A percentile compares a stretch with the other conserved stretches of the same genome.
These are phyloP conservation scores for Parietaria judaica DNA, from an alignment of 306 rosid species.

Conservation along the genomic window DNA sequence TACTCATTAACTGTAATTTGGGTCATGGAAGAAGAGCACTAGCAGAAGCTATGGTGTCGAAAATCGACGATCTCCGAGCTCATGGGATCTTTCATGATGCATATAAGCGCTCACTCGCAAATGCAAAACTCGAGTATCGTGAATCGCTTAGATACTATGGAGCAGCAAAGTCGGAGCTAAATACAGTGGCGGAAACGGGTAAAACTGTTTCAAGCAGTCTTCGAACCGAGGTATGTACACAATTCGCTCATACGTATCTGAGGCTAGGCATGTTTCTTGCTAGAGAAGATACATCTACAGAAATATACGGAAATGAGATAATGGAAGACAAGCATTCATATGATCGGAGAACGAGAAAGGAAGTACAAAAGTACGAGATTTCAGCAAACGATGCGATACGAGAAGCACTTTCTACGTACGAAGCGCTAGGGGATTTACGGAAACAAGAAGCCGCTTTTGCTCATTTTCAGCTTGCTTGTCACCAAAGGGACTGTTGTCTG, in stretches of 20 bases:
- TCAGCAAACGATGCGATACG: constrained; percentile 92
- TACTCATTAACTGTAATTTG: constrained; percentile 82
- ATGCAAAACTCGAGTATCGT: constrained; percentile 69
- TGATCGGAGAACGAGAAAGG: constrained; percentile 42
- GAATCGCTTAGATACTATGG: constrained; percentile 85
- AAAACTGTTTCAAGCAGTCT: constrained; percentile 37
- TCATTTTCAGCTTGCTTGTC: constrained; percentile 77
- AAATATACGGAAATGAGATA: constrained; percentile 55
- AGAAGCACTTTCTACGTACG: constrained; percentile 76
- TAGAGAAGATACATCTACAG: constrained; percentile 67
- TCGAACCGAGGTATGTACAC: constrained; percentile 76
- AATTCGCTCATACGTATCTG: constrained; percentile 83
- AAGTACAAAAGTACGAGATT: constrained; percentile 63
- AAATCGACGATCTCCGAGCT: constrained; percentile 49
- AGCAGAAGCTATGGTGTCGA: constrained; percentile 78
- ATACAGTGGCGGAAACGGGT: constrained; percentile 34
- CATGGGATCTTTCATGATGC: constrained; percentile 48
- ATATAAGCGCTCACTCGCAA: constrained; percentile 62
- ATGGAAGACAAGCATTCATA: constrained; percentile 31
- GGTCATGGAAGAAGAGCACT: constrained; percentile 92
- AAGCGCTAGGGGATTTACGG: constrained; percentile 80
- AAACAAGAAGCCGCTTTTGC: constrained; percentile 93
- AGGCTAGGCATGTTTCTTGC: constrained; percentile 93
- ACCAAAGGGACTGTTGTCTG: constrained; percentile 82
- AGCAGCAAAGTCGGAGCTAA: constrained; percentile 73